phyloP scores from a whole-genome alignment of 345 rosid genomes.

The Salix caprea region DNA sequence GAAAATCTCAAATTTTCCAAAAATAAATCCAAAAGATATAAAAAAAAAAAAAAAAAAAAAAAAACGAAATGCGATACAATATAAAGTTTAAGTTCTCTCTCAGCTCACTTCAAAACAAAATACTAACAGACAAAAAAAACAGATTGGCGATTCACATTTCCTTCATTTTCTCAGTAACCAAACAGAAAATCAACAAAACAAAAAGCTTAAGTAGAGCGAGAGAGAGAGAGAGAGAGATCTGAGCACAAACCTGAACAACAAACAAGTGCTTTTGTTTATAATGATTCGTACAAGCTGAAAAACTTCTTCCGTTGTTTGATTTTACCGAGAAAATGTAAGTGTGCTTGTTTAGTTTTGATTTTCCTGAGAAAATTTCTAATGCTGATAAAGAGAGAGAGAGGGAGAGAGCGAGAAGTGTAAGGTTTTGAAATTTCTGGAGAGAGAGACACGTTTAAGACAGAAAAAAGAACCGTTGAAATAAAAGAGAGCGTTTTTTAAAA shows the following conservation, averaged over 20 bases:
- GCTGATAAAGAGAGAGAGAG: neutral
- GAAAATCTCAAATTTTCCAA: neutral
- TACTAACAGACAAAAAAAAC: neutral
- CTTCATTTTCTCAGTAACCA: neutral
- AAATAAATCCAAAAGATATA: neutral
- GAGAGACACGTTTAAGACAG: conserved; percentile 17
- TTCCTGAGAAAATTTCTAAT: conserved; percentile 2
- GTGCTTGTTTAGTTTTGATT: neutral
- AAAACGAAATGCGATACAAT: neutral
- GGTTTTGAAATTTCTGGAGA: conserved; percentile 11
- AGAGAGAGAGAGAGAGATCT: conserved; percentile 2
- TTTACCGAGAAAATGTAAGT: neutral
- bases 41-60: neutral
- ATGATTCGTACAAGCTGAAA: neutral
- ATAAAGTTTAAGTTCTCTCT: neutral
- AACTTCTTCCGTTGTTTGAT: neutral
- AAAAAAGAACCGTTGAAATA: conserved; percentile 33
- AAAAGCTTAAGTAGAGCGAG: neutral
- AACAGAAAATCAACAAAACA: neutral
- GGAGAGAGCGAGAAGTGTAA: neutral
- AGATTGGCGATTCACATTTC: neutral
- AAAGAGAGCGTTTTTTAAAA: conserved; percentile 18
- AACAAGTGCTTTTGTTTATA: neutral
- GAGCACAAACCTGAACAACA: conserved; percentile 22
- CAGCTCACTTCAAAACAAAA: neutral